Evolutionary conservation across 805 yeast genomes (phyloP).

Genomic region (Suhomyces sp.): DNA sequence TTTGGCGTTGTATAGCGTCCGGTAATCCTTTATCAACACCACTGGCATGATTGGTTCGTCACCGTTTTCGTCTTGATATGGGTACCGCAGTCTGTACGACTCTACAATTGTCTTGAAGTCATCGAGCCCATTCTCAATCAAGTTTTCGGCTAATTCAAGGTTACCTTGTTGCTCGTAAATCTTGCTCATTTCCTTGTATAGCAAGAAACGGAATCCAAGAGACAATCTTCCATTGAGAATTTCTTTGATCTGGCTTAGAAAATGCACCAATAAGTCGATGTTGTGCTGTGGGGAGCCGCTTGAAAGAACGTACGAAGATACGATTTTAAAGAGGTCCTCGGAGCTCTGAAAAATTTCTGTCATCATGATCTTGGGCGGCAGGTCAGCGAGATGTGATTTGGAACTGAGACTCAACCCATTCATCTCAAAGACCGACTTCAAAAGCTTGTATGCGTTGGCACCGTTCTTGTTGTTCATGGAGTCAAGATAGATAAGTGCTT

Average conservation of each 20-base stretch:
- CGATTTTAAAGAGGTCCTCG: constrained; percentile 22
- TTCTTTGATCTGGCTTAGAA: constrained; percentile 25
- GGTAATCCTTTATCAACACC: neutral
- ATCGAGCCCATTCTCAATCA: constrained; percentile 23
- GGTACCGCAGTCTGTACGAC: constrained; percentile 16
- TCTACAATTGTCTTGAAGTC: constrained; percentile 19
- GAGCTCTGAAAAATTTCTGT: constrained; percentile 12
- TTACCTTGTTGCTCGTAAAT: constrained; percentile 25
- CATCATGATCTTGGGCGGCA: neutral
- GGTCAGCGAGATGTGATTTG: neutral
- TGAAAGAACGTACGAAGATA: constrained; percentile 21
- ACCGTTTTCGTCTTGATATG: constrained; percentile 9
- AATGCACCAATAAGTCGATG: constrained; percentile 24
- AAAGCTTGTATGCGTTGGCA: constrained; percentile 30
- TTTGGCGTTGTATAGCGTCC: constrained; percentile 12
- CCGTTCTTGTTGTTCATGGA: constrained; percentile 18
- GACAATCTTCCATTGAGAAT: constrained; percentile 20
- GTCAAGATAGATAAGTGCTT: constrained; percentile 26
- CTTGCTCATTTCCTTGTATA: constrained; percentile 28
- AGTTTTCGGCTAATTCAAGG: constrained; percentile 16
- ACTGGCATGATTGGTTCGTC: constrained; percentile 10
- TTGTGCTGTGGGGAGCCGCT: constrained; percentile 10
- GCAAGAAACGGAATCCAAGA: constrained; percentile 20
- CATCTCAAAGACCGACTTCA: constrained; percentile 29
- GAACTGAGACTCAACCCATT: constrained; percentile 21